Conservation (phyloP, 225 moss, liverwort and hornwort genomes). For the Neckera pumila region DNA sequence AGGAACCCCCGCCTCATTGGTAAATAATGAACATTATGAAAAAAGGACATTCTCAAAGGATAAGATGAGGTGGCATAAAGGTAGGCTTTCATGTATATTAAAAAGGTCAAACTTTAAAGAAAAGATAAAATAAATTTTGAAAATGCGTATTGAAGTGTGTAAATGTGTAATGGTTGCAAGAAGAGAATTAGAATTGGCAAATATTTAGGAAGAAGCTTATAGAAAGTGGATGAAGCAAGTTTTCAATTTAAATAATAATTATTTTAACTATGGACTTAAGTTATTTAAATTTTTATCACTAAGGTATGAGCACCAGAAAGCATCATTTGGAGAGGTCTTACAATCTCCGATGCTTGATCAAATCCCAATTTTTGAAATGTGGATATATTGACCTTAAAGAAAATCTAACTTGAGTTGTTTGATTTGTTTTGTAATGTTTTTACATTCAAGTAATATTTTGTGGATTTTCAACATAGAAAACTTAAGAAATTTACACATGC, state of each 20-base stretch:
- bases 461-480: too few species aligned
- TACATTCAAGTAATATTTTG: too few species aligned
- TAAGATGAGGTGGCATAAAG: neutral
- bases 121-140: neutral
- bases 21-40: too few species aligned
- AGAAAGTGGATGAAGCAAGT: rapidly evolving
- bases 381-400: rapidly evolving
- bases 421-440: too few species aligned
- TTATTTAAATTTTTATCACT: neutral
- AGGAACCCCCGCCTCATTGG: too few species aligned
- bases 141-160: neutral
- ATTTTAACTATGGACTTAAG: neutral
- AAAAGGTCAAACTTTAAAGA: neutral
- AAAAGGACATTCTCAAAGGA: neutral
- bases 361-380: neutral
- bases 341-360: neutral
- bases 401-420: neutral
- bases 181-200: rapidly evolving
- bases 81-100: rapidly evolving
- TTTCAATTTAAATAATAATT: rapidly evolving
- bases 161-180: neutral
- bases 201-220: neutral
- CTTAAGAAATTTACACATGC: too few species aligned
- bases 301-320: neutral
- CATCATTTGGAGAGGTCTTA: rapidly evolving